Evolutionary conservation across 208 protist species (phyloP).

Genomic region (Trichomonas gallinae): DNA sequence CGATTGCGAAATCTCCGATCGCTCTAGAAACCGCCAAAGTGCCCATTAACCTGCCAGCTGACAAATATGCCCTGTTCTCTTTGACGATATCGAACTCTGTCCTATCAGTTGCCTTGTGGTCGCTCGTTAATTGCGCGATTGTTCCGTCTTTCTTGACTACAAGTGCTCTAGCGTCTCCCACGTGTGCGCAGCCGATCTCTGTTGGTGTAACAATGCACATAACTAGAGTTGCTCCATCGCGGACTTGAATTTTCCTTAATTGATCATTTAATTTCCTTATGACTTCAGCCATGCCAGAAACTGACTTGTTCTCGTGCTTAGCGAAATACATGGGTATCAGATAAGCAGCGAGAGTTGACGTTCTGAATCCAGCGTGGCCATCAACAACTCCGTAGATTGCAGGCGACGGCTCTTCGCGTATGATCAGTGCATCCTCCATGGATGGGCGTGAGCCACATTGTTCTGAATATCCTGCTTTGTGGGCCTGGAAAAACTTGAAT

Average conservation of each 20-base stretch:
- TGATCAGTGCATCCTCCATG: background rate
- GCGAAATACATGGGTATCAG: background rate
- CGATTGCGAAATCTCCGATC: background rate
- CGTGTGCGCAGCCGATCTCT: background rate
- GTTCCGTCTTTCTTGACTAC: background rate
- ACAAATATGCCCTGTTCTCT: background rate
- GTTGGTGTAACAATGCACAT: background rate
- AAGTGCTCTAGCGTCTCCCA: background rate
- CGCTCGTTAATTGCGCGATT: background rate
- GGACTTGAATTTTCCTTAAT: background rate
- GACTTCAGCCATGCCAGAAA: background rate
- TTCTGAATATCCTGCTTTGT: background rate
- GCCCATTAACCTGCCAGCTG: background rate
- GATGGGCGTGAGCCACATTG: background rate
- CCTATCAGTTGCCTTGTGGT: background rate
- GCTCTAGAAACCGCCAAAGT: background rate
- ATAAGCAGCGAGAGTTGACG: background rate
- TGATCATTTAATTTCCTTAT: background rate
- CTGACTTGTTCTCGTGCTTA: background rate
- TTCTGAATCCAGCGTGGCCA: background rate
- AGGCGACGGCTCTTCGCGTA: background rate
- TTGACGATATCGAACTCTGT: background rate
- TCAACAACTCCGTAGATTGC: background rate
- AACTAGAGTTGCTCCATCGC: background rate
- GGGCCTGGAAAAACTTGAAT: background rate